Base-by-base conservation (phyloP, 345 rosid genomes). In the Bruguiera gymnorhiza region DNA sequence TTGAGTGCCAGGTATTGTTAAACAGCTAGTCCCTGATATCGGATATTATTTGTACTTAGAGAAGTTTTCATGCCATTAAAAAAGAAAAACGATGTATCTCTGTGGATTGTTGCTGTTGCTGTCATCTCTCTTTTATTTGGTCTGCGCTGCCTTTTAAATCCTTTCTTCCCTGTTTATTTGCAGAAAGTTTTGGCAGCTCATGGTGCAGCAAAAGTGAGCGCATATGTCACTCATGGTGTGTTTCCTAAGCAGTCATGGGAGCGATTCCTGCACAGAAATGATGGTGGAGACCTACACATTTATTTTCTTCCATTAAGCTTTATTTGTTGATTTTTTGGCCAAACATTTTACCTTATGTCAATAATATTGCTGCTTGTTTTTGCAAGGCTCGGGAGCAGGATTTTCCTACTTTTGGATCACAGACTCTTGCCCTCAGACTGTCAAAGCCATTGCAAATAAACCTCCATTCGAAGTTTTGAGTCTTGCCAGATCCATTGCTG, bases 231-330 rank as follows among this genome's bases (percentile, higher is more conserved):
- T 57, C 99, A 96, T 23, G 98, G 97, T 3, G 98, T 96, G 54
- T 96, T 96, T 83, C 99, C 98, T 8, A 88, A 89, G 60, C 75
- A 75, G 58, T 96, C 99, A 0, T 96, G 99, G 99, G 96, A 92
- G 83, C 90, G 84, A 43, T 96, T 96, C 77, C 74, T 78, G 23
- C 83, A 62, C 74, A 82, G 83, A 76, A 81, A 84, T 16, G 76
- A 86, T 6, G 89, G 99, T 89, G 84, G 76, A 21, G 62, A 37
- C 64, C 23, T 51, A 56, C 31, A 21, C 27, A 26, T 52, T 26
- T 56, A 65, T 50, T 26, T 11, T 24, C 3, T 23, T 26, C 9
- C 9, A 8, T 8, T 56, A 56, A 9, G 60, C 7, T 54, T 21
- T 31, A 5, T 39, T 73, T 43, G 50, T 20, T 1, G 26, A 2